Conservation (phyloP, 2,329 filamentous ascomycete species). For the Diaporthe helianthi region DNA sequence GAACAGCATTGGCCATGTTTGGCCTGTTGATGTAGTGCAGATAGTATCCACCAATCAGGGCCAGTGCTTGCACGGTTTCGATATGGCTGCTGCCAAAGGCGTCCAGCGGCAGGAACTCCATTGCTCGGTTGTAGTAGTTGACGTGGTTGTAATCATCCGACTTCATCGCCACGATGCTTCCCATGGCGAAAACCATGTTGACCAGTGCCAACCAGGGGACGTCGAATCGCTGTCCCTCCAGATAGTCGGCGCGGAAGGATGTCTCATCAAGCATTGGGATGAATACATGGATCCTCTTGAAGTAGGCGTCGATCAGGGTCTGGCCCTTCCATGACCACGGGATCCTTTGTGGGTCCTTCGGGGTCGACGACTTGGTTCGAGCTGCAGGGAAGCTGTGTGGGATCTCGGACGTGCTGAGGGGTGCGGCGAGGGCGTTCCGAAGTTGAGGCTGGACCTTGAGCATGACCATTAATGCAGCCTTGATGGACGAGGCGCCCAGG, state of each 20-base stretch:
- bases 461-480: conserved; percentile 77
- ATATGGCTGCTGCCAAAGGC: conserved; percentile 73
- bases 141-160: conserved; percentile 72
- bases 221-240: conserved; percentile 68
- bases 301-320: conserved; percentile 76
- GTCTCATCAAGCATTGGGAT: conserved; percentile 77
- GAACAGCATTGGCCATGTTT: conserved; percentile 77
- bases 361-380: conserved; percentile 50
- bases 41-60: conserved; percentile 77
- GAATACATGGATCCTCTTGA: conserved; percentile 75
- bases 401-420: conserved; percentile 55
- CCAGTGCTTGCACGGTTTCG: conserved; percentile 76
- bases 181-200: conserved; percentile 80
- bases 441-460: conserved; percentile 60
- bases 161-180: conserved; percentile 72
- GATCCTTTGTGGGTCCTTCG: conserved; percentile 57
- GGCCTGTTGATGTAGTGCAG: conserved; percentile 80
- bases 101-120: conserved; percentile 71
- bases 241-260: conserved; percentile 70
- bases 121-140: conserved; percentile 72
- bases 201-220: conserved; percentile 74
- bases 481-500: conserved; percentile 76
- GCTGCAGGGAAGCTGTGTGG: conserved; percentile 53
- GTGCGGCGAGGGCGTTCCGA: conserved; percentile 52
- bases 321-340: conserved; percentile 70